Percentiles rank a stretch among this genome's conserved stretches.
phyloP scores from a whole-genome alignment of 805 yeast genomes.

The Starmerella sp. region DNA sequence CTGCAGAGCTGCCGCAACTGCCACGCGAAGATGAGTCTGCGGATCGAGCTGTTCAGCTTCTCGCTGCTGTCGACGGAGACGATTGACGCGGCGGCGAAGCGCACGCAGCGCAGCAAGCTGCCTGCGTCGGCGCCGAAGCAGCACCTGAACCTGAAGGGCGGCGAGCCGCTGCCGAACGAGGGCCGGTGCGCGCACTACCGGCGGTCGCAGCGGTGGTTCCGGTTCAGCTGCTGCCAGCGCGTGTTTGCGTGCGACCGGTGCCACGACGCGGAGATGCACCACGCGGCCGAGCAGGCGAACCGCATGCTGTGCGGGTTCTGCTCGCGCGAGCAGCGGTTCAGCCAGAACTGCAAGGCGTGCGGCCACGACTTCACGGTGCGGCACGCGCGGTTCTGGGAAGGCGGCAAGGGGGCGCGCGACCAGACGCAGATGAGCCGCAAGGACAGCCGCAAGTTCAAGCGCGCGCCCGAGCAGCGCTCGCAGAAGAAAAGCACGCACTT shows the following conservation, averaged over 20 bases:
- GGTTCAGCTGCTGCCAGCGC: conserved; percentile 34
- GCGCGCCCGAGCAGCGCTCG: conserved; percentile 13
- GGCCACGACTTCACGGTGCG: conserved; percentile 29
- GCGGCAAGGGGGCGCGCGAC: conserved; percentile 36
- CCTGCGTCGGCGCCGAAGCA: conserved; percentile 20
- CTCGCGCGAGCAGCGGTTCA: conserved; percentile 33
- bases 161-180: conserved; percentile 31
- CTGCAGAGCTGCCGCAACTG: conserved; percentile 30
- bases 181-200: conserved; percentile 34
- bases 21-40: conserved; percentile 29
- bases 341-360: conserved; percentile 30
- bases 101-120: conserved; percentile 8
- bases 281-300: conserved; percentile 30
- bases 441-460: conserved; percentile 34
- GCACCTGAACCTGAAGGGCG: conserved; percentile 29
- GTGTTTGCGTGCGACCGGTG: conserved; percentile 36
- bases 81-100: conserved; percentile 14
- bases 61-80: conserved; percentile 27
- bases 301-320: conserved; percentile 36
- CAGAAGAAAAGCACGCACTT: conserved; percentile 15
- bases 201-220: conserved; percentile 34
- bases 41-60: conserved; percentile 28
- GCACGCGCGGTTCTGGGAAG: conserved; percentile 36
- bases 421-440: conserved; percentile 32
- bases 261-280: conserved; percentile 32